These are phyloP conservation scores for Aspergillus olivimuriae DNA, from an alignment of 495 filamentous ascomycete genomes.

Conservation along the genomic window DNA sequence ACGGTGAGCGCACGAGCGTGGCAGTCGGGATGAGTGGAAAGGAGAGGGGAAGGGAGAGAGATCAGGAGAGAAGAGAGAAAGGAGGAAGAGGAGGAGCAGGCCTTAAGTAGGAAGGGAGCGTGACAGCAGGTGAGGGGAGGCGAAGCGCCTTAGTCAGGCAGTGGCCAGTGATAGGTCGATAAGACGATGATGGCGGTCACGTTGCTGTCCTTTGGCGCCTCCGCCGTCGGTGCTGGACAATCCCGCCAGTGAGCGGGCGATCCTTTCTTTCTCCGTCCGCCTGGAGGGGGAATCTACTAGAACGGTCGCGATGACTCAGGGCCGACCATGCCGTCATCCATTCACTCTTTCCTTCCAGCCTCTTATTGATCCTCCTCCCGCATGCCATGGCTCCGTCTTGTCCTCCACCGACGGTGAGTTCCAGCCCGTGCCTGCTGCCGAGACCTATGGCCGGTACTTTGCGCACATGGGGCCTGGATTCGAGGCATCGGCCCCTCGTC, in stretches of 20 bases:
- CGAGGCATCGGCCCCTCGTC: not conserved
- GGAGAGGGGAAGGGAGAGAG: conserved; percentile 6
- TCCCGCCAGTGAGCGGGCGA: conserved; percentile 8
- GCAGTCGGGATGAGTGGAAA: no score
- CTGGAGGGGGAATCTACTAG: conserved; percentile 11
- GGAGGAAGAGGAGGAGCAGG: conserved; percentile 4
- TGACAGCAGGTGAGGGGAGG: conserved; percentile 17
- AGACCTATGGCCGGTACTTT: no score
- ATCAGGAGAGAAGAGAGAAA: conserved; percentile 12
- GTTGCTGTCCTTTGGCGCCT: not conserved
- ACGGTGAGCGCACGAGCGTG: no score
- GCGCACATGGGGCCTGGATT: no score
- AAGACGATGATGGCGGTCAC: conserved; percentile 18
- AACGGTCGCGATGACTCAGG: conserved; percentile 8
- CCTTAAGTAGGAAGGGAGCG: conserved; percentile 13
- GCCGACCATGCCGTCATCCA: not conserved
- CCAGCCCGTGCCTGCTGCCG: no score
- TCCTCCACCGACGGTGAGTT: no score
- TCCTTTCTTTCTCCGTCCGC: conserved; percentile 8
- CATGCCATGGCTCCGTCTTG: no score
- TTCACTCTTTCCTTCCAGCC: not conserved
- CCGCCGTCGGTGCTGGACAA: not conserved
- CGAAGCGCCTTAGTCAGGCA: conserved; percentile 34
- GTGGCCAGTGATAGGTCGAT: conserved; percentile 32
- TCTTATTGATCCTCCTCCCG: not conserved